Percentiles rank a stretch among this genome's conserved stretches.
Evolutionary conservation across 352 stramenopile species (phyloP).

Genomic region (Globisporangium carolinianum): DNA sequence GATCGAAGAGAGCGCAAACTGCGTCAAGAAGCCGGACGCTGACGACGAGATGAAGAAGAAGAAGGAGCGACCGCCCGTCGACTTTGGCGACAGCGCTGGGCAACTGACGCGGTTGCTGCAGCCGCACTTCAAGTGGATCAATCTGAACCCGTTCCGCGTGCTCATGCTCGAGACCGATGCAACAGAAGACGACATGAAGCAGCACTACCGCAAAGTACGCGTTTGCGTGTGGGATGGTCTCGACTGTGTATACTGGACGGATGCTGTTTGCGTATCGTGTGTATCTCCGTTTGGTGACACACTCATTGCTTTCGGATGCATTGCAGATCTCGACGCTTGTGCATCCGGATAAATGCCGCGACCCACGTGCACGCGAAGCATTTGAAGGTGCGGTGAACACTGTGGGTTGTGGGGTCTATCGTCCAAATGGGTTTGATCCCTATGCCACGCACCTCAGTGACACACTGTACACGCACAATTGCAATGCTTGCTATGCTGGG

Average conservation of each 20-base stretch:
- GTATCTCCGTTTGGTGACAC: too few species aligned
- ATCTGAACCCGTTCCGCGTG: constrained; percentile 85
- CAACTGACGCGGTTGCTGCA: constrained; percentile 65
- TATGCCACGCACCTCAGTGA: too few species aligned
- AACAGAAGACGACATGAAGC: constrained; percentile 86
- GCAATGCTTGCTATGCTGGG: background rate
- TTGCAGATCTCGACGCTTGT: constrained; percentile 80
- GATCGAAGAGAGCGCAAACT: constrained; percentile 70
- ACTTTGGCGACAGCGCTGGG: constrained; percentile 62
- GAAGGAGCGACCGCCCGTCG: constrained; percentile 46
- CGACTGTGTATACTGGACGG: too few species aligned
- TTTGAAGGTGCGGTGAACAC: constrained; percentile 61
- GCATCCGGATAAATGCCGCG: constrained; percentile 80
- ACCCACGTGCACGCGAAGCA: constrained; percentile 68
- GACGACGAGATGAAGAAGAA: constrained; percentile 29
- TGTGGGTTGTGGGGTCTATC: constrained; percentile 4
- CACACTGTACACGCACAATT: background rate
- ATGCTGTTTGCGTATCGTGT: too few species aligned
- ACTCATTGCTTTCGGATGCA: background rate
- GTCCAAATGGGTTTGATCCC: too few species aligned
- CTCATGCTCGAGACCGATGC: constrained; percentile 85
- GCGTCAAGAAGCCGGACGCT: constrained; percentile 56
- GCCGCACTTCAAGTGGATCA: constrained; percentile 80
- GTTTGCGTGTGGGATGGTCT: background rate
- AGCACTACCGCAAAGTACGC: constrained; percentile 83